Percentiles rank a stretch among this genome's conserved stretches.
Evolutionary conservation across 352 stramenopile species (phyloP).

Genomic region (Globisporangium abappressorium): DNA sequence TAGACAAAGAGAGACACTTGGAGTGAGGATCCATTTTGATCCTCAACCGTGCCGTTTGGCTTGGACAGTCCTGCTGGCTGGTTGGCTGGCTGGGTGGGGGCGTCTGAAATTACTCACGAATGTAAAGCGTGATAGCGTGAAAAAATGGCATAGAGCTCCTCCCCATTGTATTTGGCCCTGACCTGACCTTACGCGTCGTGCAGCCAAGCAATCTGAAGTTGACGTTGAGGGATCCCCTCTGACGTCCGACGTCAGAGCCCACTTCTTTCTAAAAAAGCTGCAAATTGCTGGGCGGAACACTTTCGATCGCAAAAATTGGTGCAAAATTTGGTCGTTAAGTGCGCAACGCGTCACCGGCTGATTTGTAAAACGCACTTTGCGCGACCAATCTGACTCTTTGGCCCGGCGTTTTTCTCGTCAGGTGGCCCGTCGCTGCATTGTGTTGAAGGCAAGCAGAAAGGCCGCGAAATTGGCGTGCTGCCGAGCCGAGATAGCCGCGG

Average conservation of each 20-base stretch:
- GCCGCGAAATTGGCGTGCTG: background rate
- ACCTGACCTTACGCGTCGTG: background rate
- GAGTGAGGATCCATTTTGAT: slow-evolving; percentile 3
- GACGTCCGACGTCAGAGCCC: background rate
- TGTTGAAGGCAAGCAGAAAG: too few relatives aligned
- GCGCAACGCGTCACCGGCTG: background rate
- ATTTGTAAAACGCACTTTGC: slow-evolving; percentile 1
- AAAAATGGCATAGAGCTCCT: background rate
- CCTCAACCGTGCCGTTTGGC: background rate
- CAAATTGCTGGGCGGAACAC: background rate
- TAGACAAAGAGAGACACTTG: background rate
- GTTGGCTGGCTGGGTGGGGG: background rate
- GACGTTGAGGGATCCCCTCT: background rate
- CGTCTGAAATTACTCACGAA: slow-evolving; percentile 1
- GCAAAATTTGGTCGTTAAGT: background rate
- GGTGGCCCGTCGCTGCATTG: slow-evolving; percentile 4
- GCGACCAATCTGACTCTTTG: slow-evolving; percentile 1
- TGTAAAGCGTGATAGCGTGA: slow-evolving; percentile 2
- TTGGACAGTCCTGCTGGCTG: background rate
- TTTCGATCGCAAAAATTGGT: background rate
- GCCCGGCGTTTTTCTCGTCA: background rate
- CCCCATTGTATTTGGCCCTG: background rate
- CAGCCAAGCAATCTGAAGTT: slow-evolving; percentile 11
- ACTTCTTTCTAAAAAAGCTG: background rate
- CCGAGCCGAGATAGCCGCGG: background rate